These are phyloP conservation scores for Sungouiozyma ichnusensis DNA, from an alignment of 805 yeast species.

Conservation along the genomic window DNA sequence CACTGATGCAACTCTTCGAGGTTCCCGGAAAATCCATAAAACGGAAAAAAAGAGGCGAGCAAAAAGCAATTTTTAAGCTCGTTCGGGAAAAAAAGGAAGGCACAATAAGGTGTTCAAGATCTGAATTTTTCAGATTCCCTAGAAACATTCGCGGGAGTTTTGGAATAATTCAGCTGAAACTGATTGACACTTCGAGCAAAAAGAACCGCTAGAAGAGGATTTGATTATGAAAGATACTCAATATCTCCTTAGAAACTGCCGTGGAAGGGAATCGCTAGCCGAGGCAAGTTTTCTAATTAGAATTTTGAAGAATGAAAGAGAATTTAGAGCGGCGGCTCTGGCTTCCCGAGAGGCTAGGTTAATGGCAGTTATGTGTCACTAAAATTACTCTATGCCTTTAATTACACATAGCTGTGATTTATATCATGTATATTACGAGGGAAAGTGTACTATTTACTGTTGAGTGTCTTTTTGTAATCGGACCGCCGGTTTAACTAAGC, in stretches of 20 bases:
- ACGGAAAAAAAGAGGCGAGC: neutral
- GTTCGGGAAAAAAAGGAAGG: neutral
- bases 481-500: too few species aligned
- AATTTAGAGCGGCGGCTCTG: neutral
- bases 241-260: neutral
- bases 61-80: neutral
- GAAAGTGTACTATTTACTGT: too few species aligned
- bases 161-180: too few species aligned
- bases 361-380: neutral
- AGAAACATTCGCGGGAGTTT: neutral
- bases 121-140: neutral
- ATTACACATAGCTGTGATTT: too few species aligned
- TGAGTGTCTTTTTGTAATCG: neutral
- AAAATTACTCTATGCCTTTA: too few species aligned
- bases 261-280: neutral
- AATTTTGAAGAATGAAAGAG: neutral
- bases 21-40: neutral
- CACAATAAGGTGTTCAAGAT: neutral
- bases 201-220: too few species aligned
- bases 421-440: neutral
- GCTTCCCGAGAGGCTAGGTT: neutral
- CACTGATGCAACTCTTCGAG: neutral
- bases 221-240: too few species aligned
- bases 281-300: neutral
- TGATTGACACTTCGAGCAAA: neutral